Percentiles rank a stretch among this genome's conserved stretches.
phyloP scores from a whole-genome alignment of 306 rosid species.

The Corylus avellana region DNA sequence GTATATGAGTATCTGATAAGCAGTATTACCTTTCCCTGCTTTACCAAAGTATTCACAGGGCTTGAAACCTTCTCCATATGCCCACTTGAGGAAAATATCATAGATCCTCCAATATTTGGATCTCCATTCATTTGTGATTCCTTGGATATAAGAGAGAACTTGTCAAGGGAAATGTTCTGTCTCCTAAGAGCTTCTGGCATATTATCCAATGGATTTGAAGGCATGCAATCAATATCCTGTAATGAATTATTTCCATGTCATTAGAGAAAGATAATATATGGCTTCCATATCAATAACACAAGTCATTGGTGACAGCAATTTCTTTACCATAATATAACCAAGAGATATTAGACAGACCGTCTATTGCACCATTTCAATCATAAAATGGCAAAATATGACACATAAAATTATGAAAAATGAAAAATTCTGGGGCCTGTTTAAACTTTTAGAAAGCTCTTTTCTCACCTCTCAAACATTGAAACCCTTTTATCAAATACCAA shows the following conservation, averaged over 20 bases:
- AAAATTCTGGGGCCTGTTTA: too few relatives aligned
- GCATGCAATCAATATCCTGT: slow-evolving; percentile 97
- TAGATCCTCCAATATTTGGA: slow-evolving; percentile 42
- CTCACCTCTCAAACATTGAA: too few relatives aligned
- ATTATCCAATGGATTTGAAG: slow-evolving; percentile 68
- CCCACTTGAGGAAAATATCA: slow-evolving; percentile 42
- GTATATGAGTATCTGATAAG: slow-evolving; percentile 18
- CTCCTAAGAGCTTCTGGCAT: slow-evolving; percentile 74
- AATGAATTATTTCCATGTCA: slow-evolving; percentile 28
- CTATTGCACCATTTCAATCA: neutral
- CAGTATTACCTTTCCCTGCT: slow-evolving; percentile 50
- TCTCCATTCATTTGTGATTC: slow-evolving; percentile 46
- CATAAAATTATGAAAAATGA: too few relatives aligned
- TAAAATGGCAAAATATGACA: neutral
- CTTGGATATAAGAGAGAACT: slow-evolving; percentile 41
- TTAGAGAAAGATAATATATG: slow-evolving; percentile 4
- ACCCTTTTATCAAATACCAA: too few relatives aligned
- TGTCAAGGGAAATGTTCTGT: slow-evolving; percentile 39
- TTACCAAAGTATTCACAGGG: slow-evolving; percentile 40
- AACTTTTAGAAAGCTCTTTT: too few relatives aligned
- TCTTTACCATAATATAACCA: neutral
- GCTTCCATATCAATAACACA: neutral
- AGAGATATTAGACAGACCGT: neutral
- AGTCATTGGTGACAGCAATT: neutral
- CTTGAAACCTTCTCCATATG: slow-evolving; percentile 50